A percentile compares a stretch with the other conserved stretches of the same genome.
Evolutionary conservation across 768 basidiomycete genomes (phyloP).

Genomic region (Podaxis mareebaensis): DNA sequence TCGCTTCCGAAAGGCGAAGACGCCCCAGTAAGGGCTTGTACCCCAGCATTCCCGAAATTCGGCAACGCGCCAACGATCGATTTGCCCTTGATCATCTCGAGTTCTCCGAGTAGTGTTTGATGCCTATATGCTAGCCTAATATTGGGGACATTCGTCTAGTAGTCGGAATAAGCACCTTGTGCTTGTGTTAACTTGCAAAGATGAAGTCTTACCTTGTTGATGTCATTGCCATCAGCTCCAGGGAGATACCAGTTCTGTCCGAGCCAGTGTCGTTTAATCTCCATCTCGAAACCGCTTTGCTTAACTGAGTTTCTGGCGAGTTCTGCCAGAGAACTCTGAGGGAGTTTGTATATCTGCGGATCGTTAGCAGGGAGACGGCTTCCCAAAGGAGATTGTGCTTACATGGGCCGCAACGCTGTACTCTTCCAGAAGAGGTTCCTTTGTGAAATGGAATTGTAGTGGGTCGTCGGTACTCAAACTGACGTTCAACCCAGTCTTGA

Average conservation of each 20-base stretch:
- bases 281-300: conserved; percentile 99
- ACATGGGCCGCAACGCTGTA: conserved; percentile 98
- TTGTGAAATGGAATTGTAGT: conserved; percentile 95
- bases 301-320: conserved; percentile 97
- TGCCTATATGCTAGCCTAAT: conserved; percentile 90
- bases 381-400: conserved; percentile 25
- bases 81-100: conserved; percentile 55
- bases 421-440: conserved; percentile 95
- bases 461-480: conserved; percentile 96
- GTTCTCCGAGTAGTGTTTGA: conserved; percentile 83
- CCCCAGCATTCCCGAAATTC: not conserved
- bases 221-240: conserved; percentile 93
- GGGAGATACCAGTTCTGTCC: conserved; percentile 93
- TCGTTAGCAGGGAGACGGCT: not conserved
- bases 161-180: conserved; percentile 3
- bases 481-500: conserved; percentile 93
- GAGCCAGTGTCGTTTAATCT: conserved; percentile 93
- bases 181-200: not conserved
- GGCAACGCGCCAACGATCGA: conserved; percentile 5
- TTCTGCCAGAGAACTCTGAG: conserved; percentile 92
- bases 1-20: not conserved
- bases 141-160: conserved; percentile 95
- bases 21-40: not conserved
- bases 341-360: conserved; percentile 91
- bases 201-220: conserved; percentile 70